Percentiles rank a stretch among this genome's conserved stretches.
These are phyloP conservation scores for Adansonia gregorii DNA, from an alignment of 441 rosid genomes.

Conservation along the genomic window DNA sequence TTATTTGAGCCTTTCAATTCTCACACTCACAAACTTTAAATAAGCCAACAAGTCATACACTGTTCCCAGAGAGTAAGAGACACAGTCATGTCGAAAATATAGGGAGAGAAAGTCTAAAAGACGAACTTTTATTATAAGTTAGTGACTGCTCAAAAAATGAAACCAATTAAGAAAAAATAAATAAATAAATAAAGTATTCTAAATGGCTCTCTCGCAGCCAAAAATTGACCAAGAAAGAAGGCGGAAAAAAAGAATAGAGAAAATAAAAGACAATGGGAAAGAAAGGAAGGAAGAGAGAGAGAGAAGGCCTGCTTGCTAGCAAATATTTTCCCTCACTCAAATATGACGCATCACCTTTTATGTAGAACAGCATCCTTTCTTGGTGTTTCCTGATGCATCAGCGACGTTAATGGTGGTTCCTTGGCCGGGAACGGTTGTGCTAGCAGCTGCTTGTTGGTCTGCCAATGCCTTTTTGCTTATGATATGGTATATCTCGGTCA, in stretches of 20 bases:
- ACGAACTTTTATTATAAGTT: neutral
- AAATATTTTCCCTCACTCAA: too few species aligned
- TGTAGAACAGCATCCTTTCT: slow-evolving; percentile 75
- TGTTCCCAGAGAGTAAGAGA: neutral
- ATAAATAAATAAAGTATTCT: neutral
- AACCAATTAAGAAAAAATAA: slow-evolving; percentile 11
- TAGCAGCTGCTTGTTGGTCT: slow-evolving; percentile 81
- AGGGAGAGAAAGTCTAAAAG: neutral
- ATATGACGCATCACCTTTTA: slow-evolving; percentile 10
- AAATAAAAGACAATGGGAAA: neutral
- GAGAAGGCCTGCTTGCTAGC: neutral
- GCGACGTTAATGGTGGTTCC: slow-evolving; percentile 77
- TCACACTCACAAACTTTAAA: neutral
- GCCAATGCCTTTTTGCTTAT: slow-evolving; percentile 93
- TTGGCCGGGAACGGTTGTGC: slow-evolving; percentile 64
- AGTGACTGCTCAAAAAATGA: neutral
- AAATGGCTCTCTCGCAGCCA: slow-evolving; percentile 31
- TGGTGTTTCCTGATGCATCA: slow-evolving; percentile 56
- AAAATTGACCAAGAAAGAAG: neutral
- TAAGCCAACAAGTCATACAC: neutral
- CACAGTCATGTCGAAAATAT: neutral
- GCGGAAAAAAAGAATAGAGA: slow-evolving; percentile 14
- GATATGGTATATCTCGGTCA: slow-evolving; percentile 82
- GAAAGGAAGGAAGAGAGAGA: too few species aligned
- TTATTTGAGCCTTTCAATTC: neutral